These are phyloP conservation scores for Paraconiothyrium brasiliense DNA, from an alignment of 2,329 filamentous ascomycete genomes.

Conservation along the genomic window DNA sequence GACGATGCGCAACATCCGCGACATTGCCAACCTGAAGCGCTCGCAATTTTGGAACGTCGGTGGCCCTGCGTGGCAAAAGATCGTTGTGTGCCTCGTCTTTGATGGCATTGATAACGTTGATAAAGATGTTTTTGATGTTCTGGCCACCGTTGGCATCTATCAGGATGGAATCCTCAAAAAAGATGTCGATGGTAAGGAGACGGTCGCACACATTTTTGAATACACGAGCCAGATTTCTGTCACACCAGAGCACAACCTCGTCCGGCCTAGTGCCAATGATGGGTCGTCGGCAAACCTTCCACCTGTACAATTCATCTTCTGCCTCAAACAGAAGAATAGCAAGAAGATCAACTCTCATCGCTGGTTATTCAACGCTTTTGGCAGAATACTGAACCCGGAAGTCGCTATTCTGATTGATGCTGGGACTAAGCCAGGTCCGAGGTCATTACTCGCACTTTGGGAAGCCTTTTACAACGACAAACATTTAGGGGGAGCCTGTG, in stretches of 20 bases:
- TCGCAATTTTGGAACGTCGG: constrained; percentile 99
- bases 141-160: constrained; percentile 92
- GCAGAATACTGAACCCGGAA: constrained; percentile 92
- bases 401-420: constrained; percentile 93
- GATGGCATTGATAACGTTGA: constrained; percentile 96
- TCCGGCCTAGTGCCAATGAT: constrained; percentile 82
- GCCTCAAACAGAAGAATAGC: constrained; percentile 95
- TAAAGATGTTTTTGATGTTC: constrained; percentile 88
- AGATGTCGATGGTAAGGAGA: constrained; percentile 95
- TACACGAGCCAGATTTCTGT: constrained; percentile 97
- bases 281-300: constrained; percentile 77
- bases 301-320: constrained; percentile 98
- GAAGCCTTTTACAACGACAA: constrained; percentile 99
- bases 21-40: constrained; percentile 97
- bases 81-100: constrained; percentile 93
- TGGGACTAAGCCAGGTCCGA: constrained; percentile 90
- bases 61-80: constrained; percentile 97
- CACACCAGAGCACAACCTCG: constrained; percentile 90
- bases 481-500: constrained; percentile 93
- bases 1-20: constrained; percentile 97
- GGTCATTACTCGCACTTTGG: constrained; percentile 89
- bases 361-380: constrained; percentile 97
- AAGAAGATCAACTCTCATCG: constrained; percentile 99
- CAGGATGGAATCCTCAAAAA: constrained; percentile 98
- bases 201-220: constrained; percentile 94